phyloP scores from a whole-genome alignment of 441 rosid genomes.

The Pelargonium fulgidum region DNA sequence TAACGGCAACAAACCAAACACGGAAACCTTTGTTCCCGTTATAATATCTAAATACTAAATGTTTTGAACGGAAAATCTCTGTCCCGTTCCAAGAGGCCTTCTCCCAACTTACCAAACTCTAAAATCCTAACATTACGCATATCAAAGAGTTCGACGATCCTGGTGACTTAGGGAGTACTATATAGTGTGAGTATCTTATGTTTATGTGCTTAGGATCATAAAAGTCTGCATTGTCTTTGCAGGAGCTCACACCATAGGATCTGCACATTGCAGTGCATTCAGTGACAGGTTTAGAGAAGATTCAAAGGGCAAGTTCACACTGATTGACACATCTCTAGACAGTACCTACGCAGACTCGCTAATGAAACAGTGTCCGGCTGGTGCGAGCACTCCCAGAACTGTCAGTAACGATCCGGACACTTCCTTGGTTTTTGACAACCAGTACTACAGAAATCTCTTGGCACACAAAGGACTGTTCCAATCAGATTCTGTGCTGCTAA shows the following conservation, averaged over 20 bases:
- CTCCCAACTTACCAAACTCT: too few relatives aligned
- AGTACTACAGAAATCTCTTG: conserved; percentile 54
- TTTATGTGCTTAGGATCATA: too few relatives aligned
- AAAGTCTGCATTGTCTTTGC: conserved; percentile 6
- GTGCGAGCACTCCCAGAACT: conserved; percentile 37
- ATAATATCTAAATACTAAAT: too few relatives aligned
- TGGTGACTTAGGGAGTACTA: too few relatives aligned
- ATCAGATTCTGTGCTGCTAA: conserved; percentile 64
- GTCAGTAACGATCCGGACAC: conserved; percentile 70
- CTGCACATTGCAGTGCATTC: conserved; percentile 76
- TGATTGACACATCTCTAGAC: conserved; percentile 54
- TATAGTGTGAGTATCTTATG: too few relatives aligned
- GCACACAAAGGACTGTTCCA: conserved; percentile 68
- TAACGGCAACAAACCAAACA: too few relatives aligned
- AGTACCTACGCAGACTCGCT: conserved; percentile 47
- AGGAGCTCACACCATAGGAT: conserved; percentile 89
- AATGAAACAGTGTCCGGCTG: conserved; percentile 46
- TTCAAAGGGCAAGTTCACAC: conserved; percentile 47
- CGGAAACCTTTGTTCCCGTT: too few relatives aligned
- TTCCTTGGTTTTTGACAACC: conserved; percentile 57
- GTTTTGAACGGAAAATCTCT: too few relatives aligned
- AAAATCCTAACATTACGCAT: too few relatives aligned
- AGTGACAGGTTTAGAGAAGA: conserved; percentile 50
- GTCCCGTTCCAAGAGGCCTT: too few relatives aligned
- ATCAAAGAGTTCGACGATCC: too few relatives aligned